Percentiles rank a stretch among this genome's conserved stretches.
phyloP scores from a whole-genome alignment of 129 eudicot genomes.

The Flaveria trinervia region DNA sequence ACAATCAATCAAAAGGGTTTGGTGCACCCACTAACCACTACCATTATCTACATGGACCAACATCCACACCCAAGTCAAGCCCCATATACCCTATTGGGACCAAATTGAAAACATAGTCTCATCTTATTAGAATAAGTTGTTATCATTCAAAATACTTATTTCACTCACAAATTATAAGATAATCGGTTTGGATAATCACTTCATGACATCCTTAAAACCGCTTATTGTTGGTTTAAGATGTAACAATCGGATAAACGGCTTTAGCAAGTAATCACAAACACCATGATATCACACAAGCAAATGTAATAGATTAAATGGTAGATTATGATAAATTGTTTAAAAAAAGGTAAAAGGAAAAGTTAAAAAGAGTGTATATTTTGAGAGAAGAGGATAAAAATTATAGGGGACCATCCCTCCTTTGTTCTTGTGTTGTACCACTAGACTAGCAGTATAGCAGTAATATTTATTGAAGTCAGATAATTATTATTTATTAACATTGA shows the following conservation, averaged over 20 bases:
- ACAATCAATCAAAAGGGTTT: constrained; percentile 32
- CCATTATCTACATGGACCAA: not conserved
- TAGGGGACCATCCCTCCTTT: constrained; percentile 18
- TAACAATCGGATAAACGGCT: too few relatives aligned
- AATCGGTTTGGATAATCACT: not conserved
- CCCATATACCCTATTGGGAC: not conserved
- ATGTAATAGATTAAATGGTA: not conserved
- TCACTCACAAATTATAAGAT: not conserved
- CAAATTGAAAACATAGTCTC: not conserved
- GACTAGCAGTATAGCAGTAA: too few relatives aligned
- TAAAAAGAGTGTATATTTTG: not conserved
- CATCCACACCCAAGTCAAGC: not conserved
- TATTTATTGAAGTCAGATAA: too few relatives aligned
- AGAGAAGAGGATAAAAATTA: not conserved
- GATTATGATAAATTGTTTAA: not conserved
- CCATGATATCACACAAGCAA: not conserved
- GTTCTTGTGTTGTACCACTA: not conserved
- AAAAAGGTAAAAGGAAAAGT: not conserved
- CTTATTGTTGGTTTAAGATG: too few relatives aligned
- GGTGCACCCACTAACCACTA: constrained; percentile 39
- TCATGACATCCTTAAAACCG: not conserved
- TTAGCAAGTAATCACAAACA: not conserved
- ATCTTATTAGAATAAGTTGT: not conserved
- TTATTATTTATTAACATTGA: constrained; percentile 25
- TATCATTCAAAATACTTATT: not conserved